Percentiles rank a stretch among this genome's conserved stretches.
Conservation (phyloP, 208 protist species). For the Leptomonas pyrrhocoris region DNA sequence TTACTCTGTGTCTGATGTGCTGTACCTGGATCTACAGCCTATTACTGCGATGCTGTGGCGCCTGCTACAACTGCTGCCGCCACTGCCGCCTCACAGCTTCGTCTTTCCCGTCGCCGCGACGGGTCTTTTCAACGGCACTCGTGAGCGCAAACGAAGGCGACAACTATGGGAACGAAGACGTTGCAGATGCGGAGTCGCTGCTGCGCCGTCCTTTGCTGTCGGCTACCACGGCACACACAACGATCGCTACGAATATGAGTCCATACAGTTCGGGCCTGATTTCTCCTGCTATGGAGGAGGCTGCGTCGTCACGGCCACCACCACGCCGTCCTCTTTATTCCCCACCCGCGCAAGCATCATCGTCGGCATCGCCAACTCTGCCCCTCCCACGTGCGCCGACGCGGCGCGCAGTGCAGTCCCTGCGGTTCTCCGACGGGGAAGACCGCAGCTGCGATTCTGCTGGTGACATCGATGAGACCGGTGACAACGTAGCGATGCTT, state of each 20-base stretch:
- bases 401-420: background rate
- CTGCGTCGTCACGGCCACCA: too few species aligned
- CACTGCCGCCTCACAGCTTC: background rate
- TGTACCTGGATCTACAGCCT: background rate
- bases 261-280: background rate
- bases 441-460: background rate
- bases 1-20: background rate
- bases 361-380: background rate
- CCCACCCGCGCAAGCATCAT: background rate
- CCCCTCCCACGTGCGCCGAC: background rate
- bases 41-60: background rate
- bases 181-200: background rate
- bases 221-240: background rate
- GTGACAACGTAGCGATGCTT: background rate
- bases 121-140: too few species aligned
- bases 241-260: background rate
- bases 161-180: background rate
- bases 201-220: slow-evolving; percentile 9
- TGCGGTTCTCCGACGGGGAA: background rate
- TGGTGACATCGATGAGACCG: background rate
- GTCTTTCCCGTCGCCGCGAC: background rate
- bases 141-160: background rate
- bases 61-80: background rate
- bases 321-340: too few species aligned
- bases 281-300: background rate